Evolutionary conservation across 495 filamentous ascomycete species (phyloP).

Genomic region (Aeminium ludgeri): DNA sequence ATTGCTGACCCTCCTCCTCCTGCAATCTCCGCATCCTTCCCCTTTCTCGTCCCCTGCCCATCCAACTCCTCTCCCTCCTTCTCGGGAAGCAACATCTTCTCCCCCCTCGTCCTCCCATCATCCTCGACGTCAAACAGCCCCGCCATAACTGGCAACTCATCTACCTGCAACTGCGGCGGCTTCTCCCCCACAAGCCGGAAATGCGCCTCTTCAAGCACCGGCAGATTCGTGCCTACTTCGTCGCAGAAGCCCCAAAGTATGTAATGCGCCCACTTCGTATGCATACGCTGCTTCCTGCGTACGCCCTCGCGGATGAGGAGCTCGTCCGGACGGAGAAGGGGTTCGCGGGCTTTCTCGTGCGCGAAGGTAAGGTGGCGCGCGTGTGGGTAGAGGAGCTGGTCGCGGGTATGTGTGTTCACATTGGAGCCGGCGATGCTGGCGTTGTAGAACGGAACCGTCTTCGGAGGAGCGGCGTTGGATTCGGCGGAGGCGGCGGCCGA

Average conservation of each 20-base stretch:
- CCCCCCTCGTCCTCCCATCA: background rate
- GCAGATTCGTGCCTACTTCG: conserved; percentile 6
- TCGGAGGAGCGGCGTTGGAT: background rate
- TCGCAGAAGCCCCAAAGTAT: conserved; percentile 41
- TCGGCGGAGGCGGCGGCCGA: too few species aligned
- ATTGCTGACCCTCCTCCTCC: too few species aligned
- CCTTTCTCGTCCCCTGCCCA: background rate
- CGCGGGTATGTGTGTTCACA: background rate
- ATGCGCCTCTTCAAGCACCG: background rate
- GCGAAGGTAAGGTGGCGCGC: conserved; percentile 18
- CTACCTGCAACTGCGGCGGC: too few species aligned
- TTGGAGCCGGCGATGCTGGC: too few species aligned
- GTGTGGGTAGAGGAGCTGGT: conserved; percentile 20
- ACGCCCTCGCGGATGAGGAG: conserved; percentile 35
- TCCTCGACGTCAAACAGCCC: background rate
- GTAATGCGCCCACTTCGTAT: conserved; percentile 30
- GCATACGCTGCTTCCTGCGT: conserved; percentile 30
- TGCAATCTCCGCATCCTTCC: too few species aligned
- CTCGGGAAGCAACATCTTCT: background rate
- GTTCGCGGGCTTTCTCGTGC: conserved; percentile 27
- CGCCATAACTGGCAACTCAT: too few species aligned
- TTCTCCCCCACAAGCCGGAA: too few species aligned
- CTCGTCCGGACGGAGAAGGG: conserved; percentile 38
- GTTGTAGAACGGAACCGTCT: background rate
- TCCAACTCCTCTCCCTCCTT: background rate